phyloP scores from a whole-genome alignment of 1,284 basidiomycete species.

The Baeospora myosura region DNA sequence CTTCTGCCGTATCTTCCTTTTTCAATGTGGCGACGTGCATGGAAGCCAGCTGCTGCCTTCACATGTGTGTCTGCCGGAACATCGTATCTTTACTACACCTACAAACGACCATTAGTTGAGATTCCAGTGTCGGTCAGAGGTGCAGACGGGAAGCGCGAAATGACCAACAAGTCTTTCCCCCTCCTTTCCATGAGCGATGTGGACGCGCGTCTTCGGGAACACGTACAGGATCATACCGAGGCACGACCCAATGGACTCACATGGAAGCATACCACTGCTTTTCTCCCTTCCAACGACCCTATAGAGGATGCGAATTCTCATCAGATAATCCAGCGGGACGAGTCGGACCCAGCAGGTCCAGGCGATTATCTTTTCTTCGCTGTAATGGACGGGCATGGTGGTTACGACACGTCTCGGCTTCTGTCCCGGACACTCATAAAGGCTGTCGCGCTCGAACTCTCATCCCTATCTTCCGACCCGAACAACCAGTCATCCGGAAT shows the following conservation, averaged over 20 bases:
- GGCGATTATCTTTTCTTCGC: constrained; percentile 80
- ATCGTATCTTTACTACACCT: constrained; percentile 41
- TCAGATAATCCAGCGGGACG: constrained; percentile 62
- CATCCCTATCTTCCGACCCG: constrained; percentile 33
- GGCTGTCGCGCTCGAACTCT: constrained; percentile 76
- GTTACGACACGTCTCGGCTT: constrained; percentile 75
- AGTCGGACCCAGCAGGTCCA: constrained; percentile 44
- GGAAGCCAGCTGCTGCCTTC: constrained; percentile 54
- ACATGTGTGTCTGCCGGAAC: constrained; percentile 42
- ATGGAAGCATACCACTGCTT: constrained; percentile 75
- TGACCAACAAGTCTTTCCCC: constrained; percentile 44
- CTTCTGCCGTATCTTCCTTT: no score
- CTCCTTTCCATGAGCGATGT: constrained; percentile 52
- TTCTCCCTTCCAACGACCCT: constrained; percentile 79
- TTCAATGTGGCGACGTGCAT: constrained; percentile 55
- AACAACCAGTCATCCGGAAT: constrained; percentile 19
- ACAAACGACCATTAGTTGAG: constrained; percentile 23
- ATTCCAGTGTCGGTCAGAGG: constrained; percentile 33
- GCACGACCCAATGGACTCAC: constrained; percentile 43
- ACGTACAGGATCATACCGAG: constrained; percentile 40
- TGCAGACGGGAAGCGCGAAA: constrained; percentile 52
- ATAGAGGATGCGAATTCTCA: constrained; percentile 83
- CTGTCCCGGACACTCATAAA: constrained; percentile 84
- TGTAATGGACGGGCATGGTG: constrained; percentile 92
- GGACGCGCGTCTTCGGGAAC: constrained; percentile 52